Conservation (phyloP, 169 alveolate species). For the Eimeria acervulina region DNA sequence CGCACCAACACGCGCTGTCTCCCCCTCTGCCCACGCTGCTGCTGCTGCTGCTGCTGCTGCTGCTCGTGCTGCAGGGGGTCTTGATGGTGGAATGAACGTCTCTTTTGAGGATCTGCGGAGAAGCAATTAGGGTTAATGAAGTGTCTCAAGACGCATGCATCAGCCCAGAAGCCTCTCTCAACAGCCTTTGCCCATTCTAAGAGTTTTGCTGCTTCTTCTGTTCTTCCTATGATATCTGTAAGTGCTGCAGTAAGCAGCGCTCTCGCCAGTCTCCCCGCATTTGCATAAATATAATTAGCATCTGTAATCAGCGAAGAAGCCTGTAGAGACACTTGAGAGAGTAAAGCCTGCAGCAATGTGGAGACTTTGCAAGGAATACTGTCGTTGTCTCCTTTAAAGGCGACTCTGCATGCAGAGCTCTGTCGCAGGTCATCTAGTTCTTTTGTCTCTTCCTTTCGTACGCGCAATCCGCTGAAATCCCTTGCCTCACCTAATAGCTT, state of each 20-base stretch:
- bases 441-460: constrained; percentile 46
- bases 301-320: constrained; percentile 77
- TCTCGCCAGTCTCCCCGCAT: constrained; percentile 76
- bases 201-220: constrained; percentile 80
- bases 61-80: neutral
- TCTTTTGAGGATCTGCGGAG: constrained; percentile 52
- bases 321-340: constrained; percentile 70
- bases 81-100: neutral
- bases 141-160: constrained; percentile 83
- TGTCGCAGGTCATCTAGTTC: constrained; percentile 22
- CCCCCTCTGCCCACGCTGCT: neutral
- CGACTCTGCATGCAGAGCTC: constrained; percentile 34
- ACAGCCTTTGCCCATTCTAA: constrained; percentile 83
- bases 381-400: constrained; percentile 43
- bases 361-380: constrained; percentile 74
- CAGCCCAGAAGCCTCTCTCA: constrained; percentile 63
- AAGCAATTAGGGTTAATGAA: constrained; percentile 79
- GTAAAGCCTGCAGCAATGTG: constrained; percentile 82
- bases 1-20: neutral
- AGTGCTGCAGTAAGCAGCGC: constrained; percentile 79
- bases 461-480: constrained; percentile 82
- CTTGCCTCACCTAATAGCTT: constrained; percentile 82
- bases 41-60: neutral
- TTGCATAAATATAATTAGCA: constrained; percentile 76
- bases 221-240: constrained; percentile 60